Evolutionary conservation across 495 filamentous ascomycete species (phyloP), one percentile per base, ranked within the genome.

Genomic region (Filosporella fistucella): DNA sequence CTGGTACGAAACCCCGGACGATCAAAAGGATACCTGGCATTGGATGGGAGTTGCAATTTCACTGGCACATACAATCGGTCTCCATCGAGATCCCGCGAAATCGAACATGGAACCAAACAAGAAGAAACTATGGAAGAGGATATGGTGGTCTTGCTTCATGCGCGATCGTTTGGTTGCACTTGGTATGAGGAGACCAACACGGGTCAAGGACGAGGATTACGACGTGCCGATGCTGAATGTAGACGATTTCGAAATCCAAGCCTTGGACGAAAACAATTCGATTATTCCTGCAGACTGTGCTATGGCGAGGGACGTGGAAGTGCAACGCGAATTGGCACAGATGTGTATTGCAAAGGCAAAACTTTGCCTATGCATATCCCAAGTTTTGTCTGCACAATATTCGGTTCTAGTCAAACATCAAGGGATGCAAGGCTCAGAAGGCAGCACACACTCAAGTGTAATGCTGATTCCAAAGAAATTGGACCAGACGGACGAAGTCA

Each of bases 101-200:
- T 85, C 82, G 32, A 80, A 74, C 48, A 88, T 91, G 84, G 74
- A 83, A 22, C 57, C 72, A 16, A 73, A 77, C 43, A 79, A 80
- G 61, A 83, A 86, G 57, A 81, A 78, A 50, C 69, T 95, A 52
- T 91, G 88, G 87, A 94, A 90, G 64, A 72, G 88, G 25, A 88
- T 96, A 45, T 96, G 89, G 90, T 95, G 90, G 90, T 90, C 86
- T 38, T 89, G 85, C 46, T 93, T 91, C 56, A 93, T 91, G 74
- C 81, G 89, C 33, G 90, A 96, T 65, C 85, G 88, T 33, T 66
- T 94, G 26, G 85, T 96, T 48, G 90, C 90, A 4, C 63, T 95
- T 16, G 90, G 89, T 28, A 94, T 95, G 89, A 78, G 90, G 42
- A 78, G 89, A 49, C 90, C 89, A 9, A 91, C 88, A 50, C 73